phyloP scores from a whole-genome alignment of 2,329 filamentous ascomycete genomes.

The Pseudogymnoascus sp. region DNA sequence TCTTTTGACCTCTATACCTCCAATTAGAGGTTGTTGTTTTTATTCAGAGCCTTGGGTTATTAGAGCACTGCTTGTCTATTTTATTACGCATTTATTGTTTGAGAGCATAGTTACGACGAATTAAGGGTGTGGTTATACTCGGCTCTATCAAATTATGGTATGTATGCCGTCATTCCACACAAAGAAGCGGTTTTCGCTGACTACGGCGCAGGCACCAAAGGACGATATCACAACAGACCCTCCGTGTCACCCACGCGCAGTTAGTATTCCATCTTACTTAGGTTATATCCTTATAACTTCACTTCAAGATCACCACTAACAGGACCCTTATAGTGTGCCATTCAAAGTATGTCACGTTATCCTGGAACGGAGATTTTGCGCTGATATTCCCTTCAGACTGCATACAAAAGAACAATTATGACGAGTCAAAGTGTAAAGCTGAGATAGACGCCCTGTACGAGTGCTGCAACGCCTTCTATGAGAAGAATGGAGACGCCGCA shows the following conservation, averaged over 20 bases:
- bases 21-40: not conserved
- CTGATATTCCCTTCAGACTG: constrained; percentile 52
- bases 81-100: not conserved
- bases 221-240: constrained; percentile 66
- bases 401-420: constrained; percentile 72
- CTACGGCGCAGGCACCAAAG: constrained; percentile 41
- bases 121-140: not conserved
- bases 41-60: not conserved
- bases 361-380: constrained; percentile 13
- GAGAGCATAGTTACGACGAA: not conserved
- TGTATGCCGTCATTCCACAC: not conserved
- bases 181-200: not conserved
- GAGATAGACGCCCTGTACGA: constrained; percentile 82
- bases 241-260: constrained; percentile 77
- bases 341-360: constrained; percentile 57
- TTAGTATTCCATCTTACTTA: constrained; percentile 35
- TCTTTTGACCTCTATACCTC: not conserved
- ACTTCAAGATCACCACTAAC: not conserved
- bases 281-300: not conserved
- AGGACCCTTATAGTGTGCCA: constrained; percentile 58
- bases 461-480: constrained; percentile 86
- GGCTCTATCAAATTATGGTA: not conserved
- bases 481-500: constrained; percentile 66
- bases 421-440: constrained; percentile 72
- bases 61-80: not conserved